Conservation (phyloP, 1,284 basidiomycete species). For the Ceratobasidium sp. region DNA sequence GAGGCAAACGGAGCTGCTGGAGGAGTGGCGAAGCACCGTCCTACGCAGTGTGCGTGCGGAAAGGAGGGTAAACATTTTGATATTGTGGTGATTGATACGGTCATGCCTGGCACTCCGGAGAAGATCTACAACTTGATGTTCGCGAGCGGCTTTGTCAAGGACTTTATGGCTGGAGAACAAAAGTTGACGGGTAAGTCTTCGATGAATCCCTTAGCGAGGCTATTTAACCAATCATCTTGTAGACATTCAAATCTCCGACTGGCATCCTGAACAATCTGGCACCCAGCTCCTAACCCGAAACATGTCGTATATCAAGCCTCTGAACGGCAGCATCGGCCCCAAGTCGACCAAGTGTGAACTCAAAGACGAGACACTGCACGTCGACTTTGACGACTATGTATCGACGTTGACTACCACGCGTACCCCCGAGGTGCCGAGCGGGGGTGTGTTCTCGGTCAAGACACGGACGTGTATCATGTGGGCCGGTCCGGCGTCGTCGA, state of each 20-base stretch:
- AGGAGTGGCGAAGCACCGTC: no score
- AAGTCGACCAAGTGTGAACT: slow-evolving; percentile 96
- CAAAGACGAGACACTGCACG: slow-evolving; percentile 82
- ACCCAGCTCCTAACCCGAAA: slow-evolving; percentile 83
- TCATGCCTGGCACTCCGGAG: slow-evolving; percentile 90
- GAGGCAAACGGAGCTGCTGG: no score
- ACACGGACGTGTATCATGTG: slow-evolving; percentile 95
- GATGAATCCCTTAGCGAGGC: no score
- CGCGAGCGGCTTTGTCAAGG: slow-evolving; percentile 93
- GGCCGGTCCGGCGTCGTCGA: slow-evolving; percentile 83
- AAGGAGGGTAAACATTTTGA: slow-evolving; percentile 78
- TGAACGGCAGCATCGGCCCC: slow-evolving; percentile 89
- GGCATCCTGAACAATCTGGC: slow-evolving; percentile 75
- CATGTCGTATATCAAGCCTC: slow-evolving; percentile 95
- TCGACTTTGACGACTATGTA: slow-evolving; percentile 88
- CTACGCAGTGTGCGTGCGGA: slow-evolving; percentile 82
- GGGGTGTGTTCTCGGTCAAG: slow-evolving; percentile 91
- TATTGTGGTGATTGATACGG: slow-evolving; percentile 81
- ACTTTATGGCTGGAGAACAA: slow-evolving; percentile 89
- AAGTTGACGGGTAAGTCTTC: slow-evolving; percentile 89
- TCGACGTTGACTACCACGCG: slow-evolving; percentile 88
- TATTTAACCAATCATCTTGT: no score
- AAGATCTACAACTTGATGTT: slow-evolving; percentile 97
- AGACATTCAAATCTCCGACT: slow-evolving; percentile 95
- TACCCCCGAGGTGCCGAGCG: slow-evolving; percentile 94